A percentile compares a stretch with the other conserved stretches of the same genome.
Evolutionary conservation across 2,329 filamentous ascomycete species (phyloP).

Genomic region (Cladosporium austrohemisphaericum): DNA sequence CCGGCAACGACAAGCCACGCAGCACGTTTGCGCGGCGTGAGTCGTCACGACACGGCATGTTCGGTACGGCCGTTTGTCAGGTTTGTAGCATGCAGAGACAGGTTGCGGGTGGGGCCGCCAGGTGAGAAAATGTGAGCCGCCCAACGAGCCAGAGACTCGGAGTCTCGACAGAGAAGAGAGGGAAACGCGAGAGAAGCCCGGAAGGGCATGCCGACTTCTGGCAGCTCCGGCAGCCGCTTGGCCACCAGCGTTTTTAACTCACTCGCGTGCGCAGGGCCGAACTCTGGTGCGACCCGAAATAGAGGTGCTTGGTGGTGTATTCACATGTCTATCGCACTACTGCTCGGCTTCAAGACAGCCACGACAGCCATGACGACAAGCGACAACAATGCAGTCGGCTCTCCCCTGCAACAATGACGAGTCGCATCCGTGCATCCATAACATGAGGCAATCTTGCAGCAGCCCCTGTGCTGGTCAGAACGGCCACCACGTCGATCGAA

Average conservation of each 20-base stretch:
- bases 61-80: constrained; percentile 9
- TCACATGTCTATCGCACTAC: too few species aligned
- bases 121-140: not conserved
- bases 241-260: too few species aligned
- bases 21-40: constrained; percentile 8
- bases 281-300: too few species aligned
- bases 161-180: not conserved
- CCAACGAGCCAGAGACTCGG: constrained; percentile 5
- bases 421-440: not conserved
- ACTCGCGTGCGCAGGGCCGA: too few species aligned
- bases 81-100: not conserved
- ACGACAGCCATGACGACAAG: constrained; percentile 1
- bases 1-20: constrained; percentile 4
- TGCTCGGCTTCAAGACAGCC: too few species aligned
- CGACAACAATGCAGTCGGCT: not conserved
- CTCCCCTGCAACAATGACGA: constrained; percentile 1
- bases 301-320: too few species aligned
- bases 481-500: not conserved
- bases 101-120: constrained; percentile 1
- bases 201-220: too few species aligned
- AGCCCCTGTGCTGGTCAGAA: not conserved
- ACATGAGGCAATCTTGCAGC: not conserved
- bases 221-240: too few species aligned
- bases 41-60: constrained; percentile 2
- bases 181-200: too few species aligned